A percentile compares a stretch with the other conserved stretches of the same genome.
Conservation (phyloP, 2,329 filamentous ascomycete species). For the Amesomyces nigricolor region DNA sequence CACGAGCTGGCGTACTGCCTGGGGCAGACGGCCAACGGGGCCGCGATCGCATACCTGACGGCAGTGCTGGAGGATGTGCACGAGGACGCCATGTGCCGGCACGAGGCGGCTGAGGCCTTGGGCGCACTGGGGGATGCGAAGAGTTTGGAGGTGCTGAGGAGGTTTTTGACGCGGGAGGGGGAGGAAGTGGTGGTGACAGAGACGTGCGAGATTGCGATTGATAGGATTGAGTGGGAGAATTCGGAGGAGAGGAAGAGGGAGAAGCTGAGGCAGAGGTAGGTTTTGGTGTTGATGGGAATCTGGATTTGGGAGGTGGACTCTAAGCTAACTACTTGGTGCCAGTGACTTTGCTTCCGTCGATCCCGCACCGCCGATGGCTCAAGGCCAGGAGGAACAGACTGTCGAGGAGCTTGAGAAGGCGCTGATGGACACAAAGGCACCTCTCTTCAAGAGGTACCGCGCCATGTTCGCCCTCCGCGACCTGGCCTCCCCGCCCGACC, state of each 20-base stretch:
- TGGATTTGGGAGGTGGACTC: constrained; percentile 14
- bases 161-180: constrained; percentile 66
- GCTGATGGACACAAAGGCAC: constrained; percentile 70
- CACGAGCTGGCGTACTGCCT: constrained; percentile 97
- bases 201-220: constrained; percentile 95
- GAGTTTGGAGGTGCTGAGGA: constrained; percentile 67
- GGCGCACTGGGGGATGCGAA: constrained; percentile 74
- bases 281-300: background rate
- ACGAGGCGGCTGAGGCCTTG: constrained; percentile 93
- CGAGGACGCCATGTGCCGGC: constrained; percentile 93
- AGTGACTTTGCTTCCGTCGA: constrained; percentile 96
- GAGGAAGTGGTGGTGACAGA: constrained; percentile 82
- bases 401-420: constrained; percentile 70
- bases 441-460: constrained; percentile 88
- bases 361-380: constrained; percentile 80
- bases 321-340: constrained; percentile 28
- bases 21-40: constrained; percentile 76
- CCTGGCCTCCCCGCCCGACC: constrained; percentile 85
- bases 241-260: constrained; percentile 66
- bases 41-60: constrained; percentile 67
- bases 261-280: constrained; percentile 72
- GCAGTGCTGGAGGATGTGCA: constrained; percentile 67
- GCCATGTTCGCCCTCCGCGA: constrained; percentile 98
- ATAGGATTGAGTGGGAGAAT: constrained; percentile 89
- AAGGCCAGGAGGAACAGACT: constrained; percentile 60